Conservation (phyloP, 805 yeast genomes). For the Ogataea polymorpha region DNA sequence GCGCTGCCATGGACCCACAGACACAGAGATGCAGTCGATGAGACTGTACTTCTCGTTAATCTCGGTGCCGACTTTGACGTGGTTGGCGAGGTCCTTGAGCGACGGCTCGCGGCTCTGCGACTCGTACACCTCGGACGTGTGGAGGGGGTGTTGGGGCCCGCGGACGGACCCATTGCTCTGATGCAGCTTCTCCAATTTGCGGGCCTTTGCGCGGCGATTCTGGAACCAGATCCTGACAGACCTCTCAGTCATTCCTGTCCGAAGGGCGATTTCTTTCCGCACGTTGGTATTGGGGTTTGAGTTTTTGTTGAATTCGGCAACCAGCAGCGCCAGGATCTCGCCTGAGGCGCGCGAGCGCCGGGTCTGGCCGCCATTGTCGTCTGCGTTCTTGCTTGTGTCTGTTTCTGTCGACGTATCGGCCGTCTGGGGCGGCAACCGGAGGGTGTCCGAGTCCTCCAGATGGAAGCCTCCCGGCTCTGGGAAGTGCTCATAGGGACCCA, state of each 20-base stretch:
- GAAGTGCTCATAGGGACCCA: constrained; percentile 2
- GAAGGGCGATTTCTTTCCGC: constrained; percentile 64
- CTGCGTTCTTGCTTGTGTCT: constrained; percentile 3
- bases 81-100: constrained; percentile 20
- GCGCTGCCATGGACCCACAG: constrained; percentile 82
- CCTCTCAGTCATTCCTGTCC: constrained; percentile 80
- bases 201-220: constrained; percentile 74
- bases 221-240: constrained; percentile 94
- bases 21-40: constrained; percentile 62
- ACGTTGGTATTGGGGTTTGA: constrained; percentile 74
- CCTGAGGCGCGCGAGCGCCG: constrained; percentile 46
- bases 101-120: constrained; percentile 17
- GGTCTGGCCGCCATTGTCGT: constrained; percentile 19
- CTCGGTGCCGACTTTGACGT: constrained; percentile 42
- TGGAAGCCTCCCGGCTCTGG: constrained; percentile 2
- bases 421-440: background rate
- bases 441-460: constrained; percentile 2
- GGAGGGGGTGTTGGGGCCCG: background rate
- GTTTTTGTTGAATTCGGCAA: constrained; percentile 65
- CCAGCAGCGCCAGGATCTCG: constrained; percentile 65
- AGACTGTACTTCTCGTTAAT: constrained; percentile 64
- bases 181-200: constrained; percentile 57
- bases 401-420: constrained; percentile 4
- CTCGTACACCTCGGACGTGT: background rate
- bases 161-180: constrained; percentile 14